Evolutionary conservation across 2,329 filamentous ascomycete species (phyloP), one percentile per base, ranked within the genome.

Genomic region (Alternaria rosae): DNA sequence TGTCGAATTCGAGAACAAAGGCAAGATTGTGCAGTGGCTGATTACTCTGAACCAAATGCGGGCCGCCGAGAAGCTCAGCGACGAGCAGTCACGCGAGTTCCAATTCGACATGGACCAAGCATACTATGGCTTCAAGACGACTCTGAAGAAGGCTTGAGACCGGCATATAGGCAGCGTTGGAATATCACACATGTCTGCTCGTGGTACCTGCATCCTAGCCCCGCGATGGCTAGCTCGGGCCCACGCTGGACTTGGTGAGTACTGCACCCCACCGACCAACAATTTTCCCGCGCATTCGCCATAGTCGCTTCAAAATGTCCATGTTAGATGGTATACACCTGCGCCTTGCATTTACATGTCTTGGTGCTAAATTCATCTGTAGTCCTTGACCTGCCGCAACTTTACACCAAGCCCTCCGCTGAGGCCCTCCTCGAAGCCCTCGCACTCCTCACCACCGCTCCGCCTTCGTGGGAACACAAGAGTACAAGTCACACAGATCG

Each of bases 41-140:
- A 99, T 99, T 73, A 91, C 92, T 7, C 84, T 99, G 67, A 99
- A 99, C 77, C 94, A 97, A 81, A 98, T 99, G 95, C 92, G 92
- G 76, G 95, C 94, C 9, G 93, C 93, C 1, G 94, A 98, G 74
- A 93, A 97, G 78, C 80, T 99, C 70, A 90, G 87, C 70, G 92
- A 97, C 73, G 90, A 94, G 60, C 93, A 97, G 81, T 92, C 92
- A 6, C 85, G 94, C 59, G 93, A 99, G 79, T 83, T 98, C 70
- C 91, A 95, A 69, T 88, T 97, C 78, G 94, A 98, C 78, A 97
- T 98, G 75, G 93, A 97, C 76, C 90, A 92, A 74, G 94, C 94
- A 42, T 98, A 98, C 76, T 90, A 94, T 72, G 94, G 94, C 2
- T 98, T 98, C 80, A 97, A 97, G 80, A 88, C 86, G 54, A 93